Base-by-base conservation (phyloP, 495 filamentous ascomycete species). In the Aspergillus conjunctus region DNA sequence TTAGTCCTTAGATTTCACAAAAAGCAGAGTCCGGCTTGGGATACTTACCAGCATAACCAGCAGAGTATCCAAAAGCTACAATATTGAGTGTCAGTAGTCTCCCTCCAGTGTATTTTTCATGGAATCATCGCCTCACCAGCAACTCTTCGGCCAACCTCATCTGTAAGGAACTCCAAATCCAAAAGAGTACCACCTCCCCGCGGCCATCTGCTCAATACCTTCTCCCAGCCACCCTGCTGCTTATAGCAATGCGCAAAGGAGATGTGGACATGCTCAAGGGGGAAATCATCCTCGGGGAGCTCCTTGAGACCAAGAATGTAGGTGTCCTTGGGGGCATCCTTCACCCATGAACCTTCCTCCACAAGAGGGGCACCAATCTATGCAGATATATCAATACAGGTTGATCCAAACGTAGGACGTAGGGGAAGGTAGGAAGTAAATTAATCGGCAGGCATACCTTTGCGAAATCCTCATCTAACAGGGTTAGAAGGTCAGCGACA, bases 291-390 rank as follows among this genome's bases (percentile, higher is more conserved):
- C 69, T 95, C 92, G 7, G 90, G 91, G 15, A 97, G 82, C 79
- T 97, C 94, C 83, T 98, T 98, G 51, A 98, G 81, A 39, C 94
- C 93, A 61, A 97, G 81, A 66, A 96, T 91, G 68, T 92, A 91
- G 68, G 93, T 85, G 58, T 91, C 85, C 63, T 81, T 78, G 21
- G 94, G 91, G 0, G 87, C 90, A 68, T 82, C 79, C 66, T 74
- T 77, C 43, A 79, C 80, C 93, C 94, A 98, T 49, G 85, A 91
- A 31, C 89, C 87, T 66, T 91, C 88, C 15, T 87, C 85, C 6
- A 97, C 89, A n/a, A 97, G 79, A 4, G 78, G 87, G 26, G 87
- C 89, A 32, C 92, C 92, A 18, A 86, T 64, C 77, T 79, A 59
- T 61, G 7, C 1, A 20, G 62, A 33, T 51, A 37, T 55, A 46